Conservation (phyloP, 2,329 filamentous ascomycete genomes). For the Scedosporium dehoogii region DNA sequence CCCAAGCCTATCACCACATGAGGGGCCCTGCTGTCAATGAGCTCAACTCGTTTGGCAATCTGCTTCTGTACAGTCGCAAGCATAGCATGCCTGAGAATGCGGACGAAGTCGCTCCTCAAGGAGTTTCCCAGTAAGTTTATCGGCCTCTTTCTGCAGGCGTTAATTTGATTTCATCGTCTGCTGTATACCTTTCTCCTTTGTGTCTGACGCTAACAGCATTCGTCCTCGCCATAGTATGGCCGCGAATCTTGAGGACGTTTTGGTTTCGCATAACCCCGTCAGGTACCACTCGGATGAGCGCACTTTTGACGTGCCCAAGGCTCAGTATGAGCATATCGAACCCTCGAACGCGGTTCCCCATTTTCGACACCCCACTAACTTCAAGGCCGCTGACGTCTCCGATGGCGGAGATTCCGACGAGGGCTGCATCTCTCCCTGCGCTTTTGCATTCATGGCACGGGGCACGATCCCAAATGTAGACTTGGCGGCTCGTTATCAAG, state of each 20-base stretch:
- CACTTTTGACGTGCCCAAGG: not conserved
- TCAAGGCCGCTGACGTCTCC: constrained; percentile 19
- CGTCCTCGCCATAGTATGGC: not conserved
- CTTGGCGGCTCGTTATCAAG: too few relatives aligned
- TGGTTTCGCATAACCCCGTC: not conserved
- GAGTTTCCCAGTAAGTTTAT: not conserved
- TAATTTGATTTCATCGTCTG: too few relatives aligned
- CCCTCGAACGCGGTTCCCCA: not conserved
- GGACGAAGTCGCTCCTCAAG: not conserved
- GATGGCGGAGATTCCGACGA: constrained; percentile 26
- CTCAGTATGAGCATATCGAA: not conserved
- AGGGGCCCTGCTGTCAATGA: not conserved
- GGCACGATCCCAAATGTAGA: constrained; percentile 12
- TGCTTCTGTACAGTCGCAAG: not conserved
- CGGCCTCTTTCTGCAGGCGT: not conserved
- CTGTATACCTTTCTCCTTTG: not conserved
- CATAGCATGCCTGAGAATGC: not conserved
- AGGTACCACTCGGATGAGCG: not conserved
- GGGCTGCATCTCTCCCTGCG: constrained; percentile 29
- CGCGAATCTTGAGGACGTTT: not conserved
- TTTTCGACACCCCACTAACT: not conserved
- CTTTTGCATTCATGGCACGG: constrained; percentile 27
- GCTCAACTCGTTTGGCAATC: not conserved
- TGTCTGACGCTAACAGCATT: too few relatives aligned
- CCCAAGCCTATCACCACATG: not conserved